Base-by-base conservation (phyloP, 495 filamentous ascomycete genomes). In the Aspergillus egyptiacus region DNA sequence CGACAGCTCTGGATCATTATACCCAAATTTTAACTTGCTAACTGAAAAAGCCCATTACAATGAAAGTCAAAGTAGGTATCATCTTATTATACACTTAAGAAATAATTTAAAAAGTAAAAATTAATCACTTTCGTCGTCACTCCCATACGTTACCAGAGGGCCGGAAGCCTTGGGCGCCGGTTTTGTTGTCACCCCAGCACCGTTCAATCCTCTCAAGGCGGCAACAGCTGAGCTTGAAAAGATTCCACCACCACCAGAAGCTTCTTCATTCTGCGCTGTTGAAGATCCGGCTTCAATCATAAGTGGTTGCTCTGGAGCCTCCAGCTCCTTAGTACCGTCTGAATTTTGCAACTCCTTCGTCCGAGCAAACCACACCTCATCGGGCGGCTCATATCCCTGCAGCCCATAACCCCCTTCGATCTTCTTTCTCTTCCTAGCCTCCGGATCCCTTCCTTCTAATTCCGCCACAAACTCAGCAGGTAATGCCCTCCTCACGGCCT, bases 381-480 rank as follows among this genome's bases (percentile, higher is more conserved):
- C 93, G 3, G 91, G 90, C 14, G 89, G 88, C 54, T 97, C 89
- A 63, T 97, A 98, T 1, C 94, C 93, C 43, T 85, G 76, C 43
- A 98, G 64, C 1, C 90, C 94, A 60, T 95, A 96, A 11, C 78
- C 82, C 13, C 89, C 89, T 63, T 97, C 91, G 23, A 95, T 84
- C 72, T 86, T 91, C 64, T 91, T 80, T 58, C 88, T 74, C 71
- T 94, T 96, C 60, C 81, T 76, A 32, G 87, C 86, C 54, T 91
- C 86, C 2, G 85, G 85, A 55, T 95, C 89, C 25, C 84, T 81
- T 8, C 93, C 94, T 65, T 99, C 94, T 44, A 98, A 82, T 69
- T 99, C 89, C 0, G 88, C 87, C 1, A 99, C 85, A 58, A 89
- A 97, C 19, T 86, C 89, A 1, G 83, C 89, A 0, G 94, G 94